Conservation (phyloP, 1,284 basidiomycete species). For the Moesziomyces sp. region DNA sequence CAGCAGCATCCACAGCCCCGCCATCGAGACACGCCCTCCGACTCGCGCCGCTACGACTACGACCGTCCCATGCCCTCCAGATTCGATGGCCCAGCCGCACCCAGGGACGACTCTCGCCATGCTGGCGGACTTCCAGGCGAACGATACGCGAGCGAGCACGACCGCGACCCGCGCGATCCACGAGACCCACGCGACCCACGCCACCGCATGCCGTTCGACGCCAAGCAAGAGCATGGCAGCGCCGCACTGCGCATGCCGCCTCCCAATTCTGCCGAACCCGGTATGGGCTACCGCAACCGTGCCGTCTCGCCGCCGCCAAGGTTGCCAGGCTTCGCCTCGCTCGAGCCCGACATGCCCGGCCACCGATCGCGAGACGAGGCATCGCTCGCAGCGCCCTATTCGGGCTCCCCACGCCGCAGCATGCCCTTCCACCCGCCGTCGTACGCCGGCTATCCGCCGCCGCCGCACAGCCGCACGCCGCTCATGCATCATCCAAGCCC, state of each 20-base stretch:
- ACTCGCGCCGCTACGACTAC: constrained; percentile 22
- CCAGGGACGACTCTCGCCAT: constrained; percentile 30
- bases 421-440: constrained; percentile 27
- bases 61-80: constrained; percentile 18
- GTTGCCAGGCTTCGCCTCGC: constrained; percentile 39
- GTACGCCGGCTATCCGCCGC: constrained; percentile 26
- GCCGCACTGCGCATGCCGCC: constrained; percentile 25
- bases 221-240: no score
- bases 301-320: constrained; percentile 37
- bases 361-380: constrained; percentile 27
- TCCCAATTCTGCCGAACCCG: constrained; percentile 13
- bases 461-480: constrained; percentile 22
- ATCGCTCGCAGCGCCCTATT: constrained; percentile 10
- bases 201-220: constrained; percentile 12
- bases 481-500: constrained; percentile 40
- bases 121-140: constrained; percentile 33
- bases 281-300: constrained; percentile 19
- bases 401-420: constrained; percentile 29
- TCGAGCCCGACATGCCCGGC: constrained; percentile 27
- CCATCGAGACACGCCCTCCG: constrained; percentile 5
- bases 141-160: constrained; percentile 16
- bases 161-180: constrained; percentile 20
- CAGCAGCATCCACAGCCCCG: constrained; percentile 17
- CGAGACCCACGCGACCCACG: constrained; percentile 12
- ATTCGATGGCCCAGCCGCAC: constrained; percentile 13